Conservation (phyloP, 495 filamentous ascomycete genomes). For the Alectoria sarmentosa region DNA sequence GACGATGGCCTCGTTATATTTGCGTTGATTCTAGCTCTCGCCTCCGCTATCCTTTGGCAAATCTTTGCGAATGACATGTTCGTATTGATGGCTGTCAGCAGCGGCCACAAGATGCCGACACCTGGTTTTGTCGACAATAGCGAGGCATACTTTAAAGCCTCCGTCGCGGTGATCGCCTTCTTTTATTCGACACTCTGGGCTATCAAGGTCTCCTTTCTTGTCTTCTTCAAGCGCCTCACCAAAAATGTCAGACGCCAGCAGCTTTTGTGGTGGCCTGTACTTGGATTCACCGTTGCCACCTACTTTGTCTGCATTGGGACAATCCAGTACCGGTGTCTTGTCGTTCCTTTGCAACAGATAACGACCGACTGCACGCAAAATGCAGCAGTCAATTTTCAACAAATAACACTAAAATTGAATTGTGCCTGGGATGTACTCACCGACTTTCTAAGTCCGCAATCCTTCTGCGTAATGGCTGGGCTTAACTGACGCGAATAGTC, state of each 20-base stretch:
- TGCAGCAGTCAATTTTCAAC: constrained; percentile 7
- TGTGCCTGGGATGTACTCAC: constrained; percentile 30
- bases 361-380: background rate
- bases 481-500: constrained; percentile 12
- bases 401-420: constrained; percentile 24
- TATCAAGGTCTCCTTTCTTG: constrained; percentile 29
- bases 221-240: constrained; percentile 31
- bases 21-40: background rate
- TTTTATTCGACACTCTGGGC: constrained; percentile 27
- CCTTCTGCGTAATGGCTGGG: background rate
- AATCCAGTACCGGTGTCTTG: constrained; percentile 20
- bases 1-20: constrained; percentile 5
- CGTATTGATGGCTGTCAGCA: background rate
- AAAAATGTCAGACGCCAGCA: constrained; percentile 18
- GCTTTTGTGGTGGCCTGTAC: constrained; percentile 23
- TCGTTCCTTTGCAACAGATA: constrained; percentile 9
- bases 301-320: constrained; percentile 23
- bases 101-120: background rate
- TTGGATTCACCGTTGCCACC: constrained; percentile 18
- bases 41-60: constrained; percentile 4
- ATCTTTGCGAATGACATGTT: background rate
- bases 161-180: constrained; percentile 19
- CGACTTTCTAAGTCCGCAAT: constrained; percentile 27
- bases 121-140: background rate
- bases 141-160: constrained; percentile 16